phyloP scores from a whole-genome alignment of 202 grass and related monocot species.

The Eragrostis tef region DNA sequence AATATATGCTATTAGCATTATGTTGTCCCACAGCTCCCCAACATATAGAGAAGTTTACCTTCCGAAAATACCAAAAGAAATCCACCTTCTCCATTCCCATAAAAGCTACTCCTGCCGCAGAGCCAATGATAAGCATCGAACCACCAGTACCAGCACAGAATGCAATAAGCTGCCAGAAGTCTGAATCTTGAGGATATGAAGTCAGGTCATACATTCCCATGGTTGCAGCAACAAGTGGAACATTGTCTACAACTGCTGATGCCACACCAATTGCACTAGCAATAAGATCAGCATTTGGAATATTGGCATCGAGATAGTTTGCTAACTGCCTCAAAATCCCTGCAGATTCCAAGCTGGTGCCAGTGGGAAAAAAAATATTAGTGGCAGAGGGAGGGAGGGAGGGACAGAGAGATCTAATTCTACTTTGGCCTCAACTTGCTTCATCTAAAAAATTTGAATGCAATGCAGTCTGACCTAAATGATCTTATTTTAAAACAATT shows the following conservation, averaged over 20 bases:
- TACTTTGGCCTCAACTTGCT: background rate
- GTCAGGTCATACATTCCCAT: conserved; percentile 97
- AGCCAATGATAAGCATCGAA: conserved; percentile 98
- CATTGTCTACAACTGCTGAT: conserved; percentile 92
- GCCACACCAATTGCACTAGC: conserved; percentile 82
- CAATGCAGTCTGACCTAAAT: background rate
- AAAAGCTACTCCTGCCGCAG: conserved; percentile 93
- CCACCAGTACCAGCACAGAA: conserved; percentile 96
- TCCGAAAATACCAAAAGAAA: conserved; percentile 98
- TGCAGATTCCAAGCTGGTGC: conserved; percentile 87
- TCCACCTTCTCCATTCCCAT: conserved; percentile 98
- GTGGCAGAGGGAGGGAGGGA: background rate
- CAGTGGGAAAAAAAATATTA: conserved; percentile 16
- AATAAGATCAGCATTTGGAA: conserved; percentile 78
- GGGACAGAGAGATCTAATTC: background rate
- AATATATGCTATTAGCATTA: background rate
- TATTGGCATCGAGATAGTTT: conserved; percentile 89
- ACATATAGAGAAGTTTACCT: conserved; percentile 62
- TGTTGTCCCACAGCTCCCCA: background rate
- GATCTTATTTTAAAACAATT: background rate
- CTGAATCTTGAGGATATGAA: conserved; percentile 88
- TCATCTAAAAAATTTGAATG: background rate
- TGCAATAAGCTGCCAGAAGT: conserved; percentile 93
- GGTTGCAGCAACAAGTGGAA: conserved; percentile 91
- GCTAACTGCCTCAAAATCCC: conserved; percentile 87